Percentiles rank a stretch among this genome's conserved stretches.
Conservation (phyloP, 1,139 yeast species). For the Hanseniaspora uvarum region DNA sequence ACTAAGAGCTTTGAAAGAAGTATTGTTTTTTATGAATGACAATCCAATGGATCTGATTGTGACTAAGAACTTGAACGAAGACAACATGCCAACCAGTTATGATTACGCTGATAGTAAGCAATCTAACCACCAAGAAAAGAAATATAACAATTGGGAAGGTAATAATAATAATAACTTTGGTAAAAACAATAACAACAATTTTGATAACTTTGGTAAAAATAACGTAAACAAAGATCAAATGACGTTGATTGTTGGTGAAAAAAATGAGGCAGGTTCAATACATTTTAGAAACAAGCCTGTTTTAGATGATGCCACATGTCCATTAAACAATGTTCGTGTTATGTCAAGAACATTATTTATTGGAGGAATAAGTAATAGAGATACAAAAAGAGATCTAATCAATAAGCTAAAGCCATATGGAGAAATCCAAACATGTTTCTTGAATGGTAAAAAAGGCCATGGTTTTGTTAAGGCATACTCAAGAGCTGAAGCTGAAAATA, state of each 20-base stretch:
- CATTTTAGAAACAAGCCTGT: conserved; percentile 66
- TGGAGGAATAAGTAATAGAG: conserved; percentile 81
- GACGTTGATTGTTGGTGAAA: conserved; percentile 41
- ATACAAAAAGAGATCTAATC: conserved; percentile 65
- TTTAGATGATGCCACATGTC: conserved; percentile 58
- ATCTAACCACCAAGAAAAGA: background rate
- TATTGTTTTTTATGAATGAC: conserved; percentile 11
- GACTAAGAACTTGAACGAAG: conserved; percentile 2
- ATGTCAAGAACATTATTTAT: conserved; percentile 81
- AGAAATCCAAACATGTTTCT: conserved; percentile 84
- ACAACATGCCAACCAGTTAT: background rate
- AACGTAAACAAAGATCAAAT: conserved; percentile 25
- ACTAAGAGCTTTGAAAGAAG: conserved; percentile 2
- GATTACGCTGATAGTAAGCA: background rate
- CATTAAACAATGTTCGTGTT: conserved; percentile 74
- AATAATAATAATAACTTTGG: conserved; percentile 19
- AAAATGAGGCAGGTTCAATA: conserved; percentile 57
- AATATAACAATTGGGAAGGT: background rate
- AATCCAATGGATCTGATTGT: conserved; percentile 7
- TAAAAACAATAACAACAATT: conserved; percentile 20
- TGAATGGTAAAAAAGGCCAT: conserved; percentile 81
- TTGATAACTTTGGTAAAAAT: conserved; percentile 20
- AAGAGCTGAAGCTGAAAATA: conserved; percentile 84
- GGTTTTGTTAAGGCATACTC: conserved; percentile 95
- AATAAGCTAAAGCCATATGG: conserved; percentile 72